Evolutionary conservation across 129 eudicot genomes (phyloP), one percentile per base, ranked within the genome.

Genomic region (Chrysanthemum seticuspe): DNA sequence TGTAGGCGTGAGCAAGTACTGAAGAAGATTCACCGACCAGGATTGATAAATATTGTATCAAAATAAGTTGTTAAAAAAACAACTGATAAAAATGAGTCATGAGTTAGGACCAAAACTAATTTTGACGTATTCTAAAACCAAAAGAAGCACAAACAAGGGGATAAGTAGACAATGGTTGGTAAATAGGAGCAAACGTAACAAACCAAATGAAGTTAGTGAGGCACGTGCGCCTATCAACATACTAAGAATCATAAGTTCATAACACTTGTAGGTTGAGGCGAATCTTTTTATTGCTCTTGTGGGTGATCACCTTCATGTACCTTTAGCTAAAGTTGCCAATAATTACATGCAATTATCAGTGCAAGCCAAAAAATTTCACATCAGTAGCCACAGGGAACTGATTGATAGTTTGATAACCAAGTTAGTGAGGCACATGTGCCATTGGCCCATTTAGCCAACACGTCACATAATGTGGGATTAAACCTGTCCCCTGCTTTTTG

Each of bases 261-360:
- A 4, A 15, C 36, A 57, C 40, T 77, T 77, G 58, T 62, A 36
- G 65, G 66, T 70, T 70, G 60, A 68, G 62, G 50, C 14, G 80
- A 16, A 60, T 76, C 75, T 76, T 31, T 56, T n/a, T 0, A 13
- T 31, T 13, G 21, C 59, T 58, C 14, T 57, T 48, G 80, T 77
- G 70, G 71, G 81, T 56, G 27, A 76, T 72, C 73, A 76, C 67
- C 74, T 56, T 55, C 50, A 65, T 75, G 67, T 75, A 23, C 54
- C 72, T 49, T 51, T 74, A 8, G 51, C 31, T 60, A 57, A 72
- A 72, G 2, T 75, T 10, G 9, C 56, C 59, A 75, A 54, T 40
- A 16, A 21, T 52, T 7, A 11, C 71, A 62, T 56, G 61, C 68
- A 62, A 77, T 70, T 77, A 77, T 77, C 67, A 52, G 48, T 61